phyloP scores from a whole-genome alignment of 352 stramenopile genomes.

The Albugo laibachii region DNA sequence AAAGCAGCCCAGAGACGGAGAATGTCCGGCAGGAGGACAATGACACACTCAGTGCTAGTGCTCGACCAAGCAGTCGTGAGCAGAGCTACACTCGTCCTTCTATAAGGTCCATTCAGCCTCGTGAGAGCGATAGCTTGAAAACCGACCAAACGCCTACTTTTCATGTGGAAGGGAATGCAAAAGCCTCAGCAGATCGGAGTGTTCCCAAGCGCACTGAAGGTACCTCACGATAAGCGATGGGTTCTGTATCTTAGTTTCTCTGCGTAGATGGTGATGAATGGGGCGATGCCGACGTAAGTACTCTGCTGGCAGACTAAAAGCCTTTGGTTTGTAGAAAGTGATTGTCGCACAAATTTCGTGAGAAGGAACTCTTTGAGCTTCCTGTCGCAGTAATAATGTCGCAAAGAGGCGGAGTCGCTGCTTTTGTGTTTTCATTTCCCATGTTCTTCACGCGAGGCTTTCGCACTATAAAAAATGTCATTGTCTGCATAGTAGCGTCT shows the following conservation, averaged over 20 bases:
- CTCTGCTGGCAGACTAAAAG: conserved; percentile 40
- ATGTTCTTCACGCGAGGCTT: too few species aligned
- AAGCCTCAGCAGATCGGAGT: too few species aligned
- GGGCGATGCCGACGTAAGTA: conserved; percentile 56
- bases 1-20: conserved; percentile 13
- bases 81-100: conserved; percentile 2
- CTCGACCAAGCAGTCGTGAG: conserved; percentile 1
- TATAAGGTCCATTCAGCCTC: not conserved
- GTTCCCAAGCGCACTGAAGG: not conserved
- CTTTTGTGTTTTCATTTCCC: too few species aligned
- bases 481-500: too few species aligned
- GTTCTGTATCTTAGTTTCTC: not conserved
- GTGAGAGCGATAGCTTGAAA: too few species aligned
- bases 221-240: not conserved
- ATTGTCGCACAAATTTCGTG: too few species aligned
- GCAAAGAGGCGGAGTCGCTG: too few species aligned
- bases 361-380: too few species aligned
- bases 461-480: too few species aligned
- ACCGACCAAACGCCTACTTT: not conserved
- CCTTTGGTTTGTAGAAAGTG: too few species aligned
- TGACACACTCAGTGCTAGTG: not conserved
- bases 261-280: conserved; percentile 48
- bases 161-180: not conserved
- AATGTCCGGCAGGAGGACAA: conserved; percentile 37
- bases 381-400: too few species aligned